phyloP scores from a whole-genome alignment of 495 filamentous ascomycete genomes.

The Neurospora sublineolata region DNA sequence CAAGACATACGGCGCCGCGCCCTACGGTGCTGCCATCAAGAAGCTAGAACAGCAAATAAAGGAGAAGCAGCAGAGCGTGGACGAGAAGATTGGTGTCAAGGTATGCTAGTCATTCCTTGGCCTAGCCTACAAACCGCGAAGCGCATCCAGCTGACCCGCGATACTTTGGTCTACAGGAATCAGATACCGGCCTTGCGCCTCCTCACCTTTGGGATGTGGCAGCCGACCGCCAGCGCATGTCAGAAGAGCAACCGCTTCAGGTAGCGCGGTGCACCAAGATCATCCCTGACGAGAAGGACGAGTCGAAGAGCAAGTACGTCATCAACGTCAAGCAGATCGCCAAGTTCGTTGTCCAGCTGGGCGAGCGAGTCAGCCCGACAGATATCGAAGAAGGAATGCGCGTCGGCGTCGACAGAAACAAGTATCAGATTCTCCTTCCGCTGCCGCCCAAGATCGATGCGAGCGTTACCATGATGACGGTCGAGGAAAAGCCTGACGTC shows the following conservation, averaged over 20 bases:
- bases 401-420: slow-evolving; percentile 94
- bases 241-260: slow-evolving; percentile 93
- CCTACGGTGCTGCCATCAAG: slow-evolving; percentile 84
- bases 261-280: slow-evolving; percentile 98
- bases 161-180: slow-evolving; percentile 51
- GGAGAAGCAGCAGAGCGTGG: slow-evolving; percentile 88
- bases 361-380: slow-evolving; percentile 90
- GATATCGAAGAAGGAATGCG: slow-evolving; percentile 99
- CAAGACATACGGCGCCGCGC: slow-evolving; percentile 96
- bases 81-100: slow-evolving; percentile 85
- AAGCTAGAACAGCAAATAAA: slow-evolving; percentile 98
- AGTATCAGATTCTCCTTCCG: slow-evolving; percentile 95
- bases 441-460: slow-evolving; percentile 99
- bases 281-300: slow-evolving; percentile 91
- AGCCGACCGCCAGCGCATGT: slow-evolving; percentile 95
- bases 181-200: slow-evolving; percentile 93
- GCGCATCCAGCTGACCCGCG: neutral
- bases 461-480: slow-evolving; percentile 99
- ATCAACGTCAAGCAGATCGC: slow-evolving; percentile 99
- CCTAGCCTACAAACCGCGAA: neutral
- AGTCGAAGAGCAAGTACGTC: slow-evolving; percentile 98
- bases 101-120: slow-evolving; percentile 10
- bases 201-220: slow-evolving; percentile 98
- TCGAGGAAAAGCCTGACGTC: slow-evolving; percentile 98
- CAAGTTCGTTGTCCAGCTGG: slow-evolving; percentile 97